Percentiles rank a stretch among this genome's conserved stretches.
These are phyloP conservation scores for Postia placenta DNA, from an alignment of 768 basidiomycete genomes.

Conservation along the genomic window DNA sequence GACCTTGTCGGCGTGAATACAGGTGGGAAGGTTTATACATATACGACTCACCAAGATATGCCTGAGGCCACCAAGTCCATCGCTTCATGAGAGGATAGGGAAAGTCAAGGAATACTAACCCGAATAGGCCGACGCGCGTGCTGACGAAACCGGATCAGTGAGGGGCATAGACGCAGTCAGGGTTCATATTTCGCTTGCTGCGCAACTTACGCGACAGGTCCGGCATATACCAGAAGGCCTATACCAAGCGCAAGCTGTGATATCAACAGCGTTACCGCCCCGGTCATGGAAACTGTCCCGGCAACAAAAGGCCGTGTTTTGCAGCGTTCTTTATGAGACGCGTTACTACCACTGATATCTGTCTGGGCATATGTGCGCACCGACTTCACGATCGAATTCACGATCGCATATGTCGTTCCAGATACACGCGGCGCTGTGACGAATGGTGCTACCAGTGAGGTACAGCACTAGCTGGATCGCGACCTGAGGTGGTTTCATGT, in stretches of 20 bases:
- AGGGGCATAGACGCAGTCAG: too few relatives aligned
- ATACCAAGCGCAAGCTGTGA: too few relatives aligned
- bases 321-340: conserved; percentile 22
- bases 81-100: conserved; percentile 50
- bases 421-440: conserved; percentile 20
- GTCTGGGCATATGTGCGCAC: conserved; percentile 13
- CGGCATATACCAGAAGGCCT: too few relatives aligned
- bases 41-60: conserved; percentile 46
- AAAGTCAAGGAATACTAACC: conserved; percentile 14
- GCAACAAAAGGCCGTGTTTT: conserved; percentile 26
- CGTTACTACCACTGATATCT: too few relatives aligned
- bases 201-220: too few relatives aligned
- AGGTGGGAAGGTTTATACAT: too few relatives aligned
- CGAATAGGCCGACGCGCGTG: conserved; percentile 7
- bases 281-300: conserved; percentile 21
- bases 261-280: conserved; percentile 21
- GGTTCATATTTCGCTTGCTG: too few relatives aligned
- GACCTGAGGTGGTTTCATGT: conserved; percentile 5
- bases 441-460: conserved; percentile 3
- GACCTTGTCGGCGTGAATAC: background rate
- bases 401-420: conserved; percentile 23
- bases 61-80: conserved; percentile 56
- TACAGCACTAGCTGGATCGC: conserved; percentile 5
- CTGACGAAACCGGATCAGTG: conserved; percentile 8
- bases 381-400: conserved; percentile 29